Base-by-base conservation (phyloP, 2,329 filamentous ascomycete genomes). In the Talaromyces sp. region DNA sequence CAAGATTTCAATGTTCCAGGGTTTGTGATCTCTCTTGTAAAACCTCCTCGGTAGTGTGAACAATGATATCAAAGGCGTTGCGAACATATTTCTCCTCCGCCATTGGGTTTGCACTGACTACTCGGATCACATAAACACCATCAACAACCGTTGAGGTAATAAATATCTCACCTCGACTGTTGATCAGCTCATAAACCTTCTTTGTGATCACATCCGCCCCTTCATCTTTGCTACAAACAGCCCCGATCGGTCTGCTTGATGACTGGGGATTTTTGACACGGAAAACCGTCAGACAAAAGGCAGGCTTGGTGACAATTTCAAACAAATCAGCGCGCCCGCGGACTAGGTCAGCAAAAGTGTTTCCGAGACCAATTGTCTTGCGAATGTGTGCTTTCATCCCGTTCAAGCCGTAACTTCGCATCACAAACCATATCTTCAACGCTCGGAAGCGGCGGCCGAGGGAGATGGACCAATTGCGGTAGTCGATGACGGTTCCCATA, bases 381-480 rank as follows among this genome's bases (percentile, higher is more conserved):
- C 85, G 79, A 57, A 97, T 85, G 65, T 95, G 89, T 4, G 76
- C 80, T 62, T 86, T 86, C 65, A 97, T 74, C 0, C 92, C 93
- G 27, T 80, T 79, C 47, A 95, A 76, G 0, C 93, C 93, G 68
- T 91, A 96, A 39, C 83, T 86, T 40, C 93, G 82, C 64, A 97
- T 77, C 7, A 97, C 91, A 69, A 97, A 97, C 93, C 93, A 97
- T 58, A 96, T 86, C 77, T 97, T 97, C 52, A 97, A 76, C 2
- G 88, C 86, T 55, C 93, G 83, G 81, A 97, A 97, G 14, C 93
- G 82, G 2, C 93, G 82, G 8, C 93, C 93, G 0, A 97, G 85
- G 0, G 93, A 91, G 65, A 97, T 95, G 75, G 96, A 91, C 93
- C 93, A 97, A 79, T 97, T 92, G 42, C 93, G 85, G 77, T 96